phyloP scores from a whole-genome alignment of 2,329 filamentous ascomycete genomes.

The Ascochyta clinopodiicola region DNA sequence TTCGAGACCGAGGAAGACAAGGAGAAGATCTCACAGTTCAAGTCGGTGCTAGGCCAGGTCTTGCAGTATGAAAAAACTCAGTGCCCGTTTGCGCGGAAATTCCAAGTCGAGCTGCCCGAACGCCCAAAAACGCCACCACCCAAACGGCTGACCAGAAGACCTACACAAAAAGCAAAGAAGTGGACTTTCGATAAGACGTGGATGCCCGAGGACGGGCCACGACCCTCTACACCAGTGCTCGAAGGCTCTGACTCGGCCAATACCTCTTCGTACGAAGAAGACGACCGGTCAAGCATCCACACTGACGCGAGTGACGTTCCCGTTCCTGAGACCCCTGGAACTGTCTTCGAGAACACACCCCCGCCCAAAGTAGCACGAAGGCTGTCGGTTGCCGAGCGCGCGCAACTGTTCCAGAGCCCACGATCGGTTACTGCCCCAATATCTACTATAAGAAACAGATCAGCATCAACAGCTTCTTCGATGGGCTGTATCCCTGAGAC shows the following conservation, averaged over 20 bases:
- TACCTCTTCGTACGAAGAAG: slow-evolving; percentile 43
- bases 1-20: slow-evolving; percentile 68
- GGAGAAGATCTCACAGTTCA: slow-evolving; percentile 69
- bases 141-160: slow-evolving; percentile 62
- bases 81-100: slow-evolving; percentile 82
- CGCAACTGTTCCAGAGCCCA: slow-evolving; percentile 38
- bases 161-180: slow-evolving; percentile 58
- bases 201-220: slow-evolving; percentile 52
- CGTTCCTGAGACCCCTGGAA: slow-evolving; percentile 31
- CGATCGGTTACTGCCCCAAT: slow-evolving; percentile 39
- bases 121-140: slow-evolving; percentile 66
- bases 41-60: slow-evolving; percentile 72
- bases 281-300: slow-evolving; percentile 43
- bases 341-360: slow-evolving; percentile 25
- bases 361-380: slow-evolving; percentile 21
- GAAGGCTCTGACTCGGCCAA: slow-evolving; percentile 41
- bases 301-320: slow-evolving; percentile 39
- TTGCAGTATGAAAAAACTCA: slow-evolving; percentile 86
- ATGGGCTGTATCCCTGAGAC: slow-evolving; percentile 32
- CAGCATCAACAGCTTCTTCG: slow-evolving; percentile 22
- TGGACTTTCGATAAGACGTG: slow-evolving; percentile 57
- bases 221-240: slow-evolving; percentile 38
- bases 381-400: slow-evolving; percentile 41
- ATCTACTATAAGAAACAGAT: slow-evolving; percentile 10
- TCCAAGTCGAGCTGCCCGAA: slow-evolving; percentile 76